These are phyloP conservation scores for Blumeria hordei DNA, from an alignment of 2,329 filamentous ascomycete genomes.

Conservation along the genomic window DNA sequence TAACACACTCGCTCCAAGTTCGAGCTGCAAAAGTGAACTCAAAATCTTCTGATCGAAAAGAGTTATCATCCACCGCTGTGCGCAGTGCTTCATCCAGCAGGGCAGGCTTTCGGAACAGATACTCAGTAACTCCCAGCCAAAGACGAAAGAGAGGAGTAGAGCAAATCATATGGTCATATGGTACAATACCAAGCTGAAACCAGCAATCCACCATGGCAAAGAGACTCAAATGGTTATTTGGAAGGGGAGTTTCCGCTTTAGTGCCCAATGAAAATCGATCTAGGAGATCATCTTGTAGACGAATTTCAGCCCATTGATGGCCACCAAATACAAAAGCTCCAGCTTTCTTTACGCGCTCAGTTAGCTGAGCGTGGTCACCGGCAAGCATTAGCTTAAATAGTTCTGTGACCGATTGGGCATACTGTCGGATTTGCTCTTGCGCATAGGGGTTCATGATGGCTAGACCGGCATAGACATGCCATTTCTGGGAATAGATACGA, in stretches of 20 bases:
- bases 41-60: slow-evolving; percentile 82
- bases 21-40: slow-evolving; percentile 95
- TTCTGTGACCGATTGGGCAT: slow-evolving; percentile 76
- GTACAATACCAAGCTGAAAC: slow-evolving; percentile 78
- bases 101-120: slow-evolving; percentile 63
- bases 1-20: slow-evolving; percentile 87
- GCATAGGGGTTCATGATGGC: slow-evolving; percentile 92
- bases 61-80: slow-evolving; percentile 71
- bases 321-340: slow-evolving; percentile 44
- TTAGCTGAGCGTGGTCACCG: slow-evolving; percentile 52
- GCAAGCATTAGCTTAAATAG: slow-evolving; percentile 94
- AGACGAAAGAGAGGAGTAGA: slow-evolving; percentile 91
- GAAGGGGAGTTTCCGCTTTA: slow-evolving; percentile 29
- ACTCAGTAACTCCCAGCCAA: slow-evolving; percentile 92
- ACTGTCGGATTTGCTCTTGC: slow-evolving; percentile 79
- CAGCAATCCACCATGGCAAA: slow-evolving; percentile 97
- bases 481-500: slow-evolving; percentile 94
- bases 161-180: slow-evolving; percentile 99
- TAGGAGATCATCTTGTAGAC: slow-evolving; percentile 58
- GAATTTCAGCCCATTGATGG: slow-evolving; percentile 29
- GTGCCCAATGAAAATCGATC: slow-evolving; percentile 72
- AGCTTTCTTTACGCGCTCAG: slow-evolving; percentile 52
- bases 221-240: slow-evolving; percentile 83
- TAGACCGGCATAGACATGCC: slow-evolving; percentile 96
- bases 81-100: slow-evolving; percentile 67